These are phyloP conservation scores for Leccinum longicurvipes DNA, from an alignment of 768 basidiomycete species.

Conservation along the genomic window DNA sequence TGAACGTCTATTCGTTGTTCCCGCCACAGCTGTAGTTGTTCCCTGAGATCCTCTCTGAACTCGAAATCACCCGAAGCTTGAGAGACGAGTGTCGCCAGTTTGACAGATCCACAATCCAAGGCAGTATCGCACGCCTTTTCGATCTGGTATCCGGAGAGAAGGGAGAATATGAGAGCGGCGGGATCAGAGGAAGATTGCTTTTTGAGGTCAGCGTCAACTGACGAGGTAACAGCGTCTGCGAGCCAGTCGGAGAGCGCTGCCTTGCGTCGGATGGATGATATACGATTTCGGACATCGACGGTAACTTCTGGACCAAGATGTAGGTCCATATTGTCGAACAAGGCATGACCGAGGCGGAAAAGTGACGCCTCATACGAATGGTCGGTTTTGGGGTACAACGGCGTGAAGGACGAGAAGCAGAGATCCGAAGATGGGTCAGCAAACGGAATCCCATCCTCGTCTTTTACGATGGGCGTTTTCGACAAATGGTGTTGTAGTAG, in stretches of 20 bases:
- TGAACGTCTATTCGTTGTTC: slow-evolving; percentile 70
- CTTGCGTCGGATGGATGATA: slow-evolving; percentile 67
- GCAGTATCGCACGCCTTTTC: slow-evolving; percentile 76
- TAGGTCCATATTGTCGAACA: slow-evolving; percentile 84
- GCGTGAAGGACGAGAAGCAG: slow-evolving; percentile 74
- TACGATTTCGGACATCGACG: slow-evolving; percentile 59
- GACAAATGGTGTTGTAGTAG: slow-evolving; percentile 75
- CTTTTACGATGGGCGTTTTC: slow-evolving; percentile 65
- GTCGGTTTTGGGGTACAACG: slow-evolving; percentile 69
- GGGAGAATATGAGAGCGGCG: slow-evolving; percentile 62
- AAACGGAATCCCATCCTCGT: slow-evolving; percentile 68
- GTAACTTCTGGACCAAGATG: slow-evolving; percentile 50
- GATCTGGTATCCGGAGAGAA: slow-evolving; percentile 86
- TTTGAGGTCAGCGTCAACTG: slow-evolving; percentile 70
- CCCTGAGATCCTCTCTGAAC: slow-evolving; percentile 67
- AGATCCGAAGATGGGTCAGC: slow-evolving; percentile 62
- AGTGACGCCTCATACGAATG: slow-evolving; percentile 70
- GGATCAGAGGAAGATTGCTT: slow-evolving; percentile 42
- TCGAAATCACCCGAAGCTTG: slow-evolving; percentile 78
- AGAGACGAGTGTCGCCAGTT: slow-evolving; percentile 84
- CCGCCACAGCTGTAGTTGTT: slow-evolving; percentile 83
- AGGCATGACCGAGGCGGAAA: slow-evolving; percentile 83
- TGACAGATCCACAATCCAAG: slow-evolving; percentile 70
- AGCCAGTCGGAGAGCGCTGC: slow-evolving; percentile 84
- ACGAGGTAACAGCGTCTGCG: slow-evolving; percentile 61